Evolutionary conservation across 1,284 basidiomycete species (phyloP).

Genomic region (Naganishia sp.): DNA sequence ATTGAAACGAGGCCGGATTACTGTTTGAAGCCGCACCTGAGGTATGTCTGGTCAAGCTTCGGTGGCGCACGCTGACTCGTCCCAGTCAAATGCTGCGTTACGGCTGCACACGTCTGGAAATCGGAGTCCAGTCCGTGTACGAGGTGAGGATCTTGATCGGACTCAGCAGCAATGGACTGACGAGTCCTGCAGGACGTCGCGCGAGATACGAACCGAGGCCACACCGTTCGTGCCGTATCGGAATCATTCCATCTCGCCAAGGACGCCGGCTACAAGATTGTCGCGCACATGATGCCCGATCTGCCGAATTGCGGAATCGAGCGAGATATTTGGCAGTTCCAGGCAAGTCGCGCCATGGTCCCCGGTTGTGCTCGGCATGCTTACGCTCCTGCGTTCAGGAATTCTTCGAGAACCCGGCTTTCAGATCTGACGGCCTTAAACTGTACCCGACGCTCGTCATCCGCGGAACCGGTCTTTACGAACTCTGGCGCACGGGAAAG

Average conservation of each 20-base stretch:
- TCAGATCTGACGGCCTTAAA: conserved; percentile 95
- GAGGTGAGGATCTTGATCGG: conserved; percentile 56
- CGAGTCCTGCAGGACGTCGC: conserved; percentile 71
- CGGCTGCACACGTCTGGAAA: conserved; percentile 96
- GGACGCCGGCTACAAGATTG: conserved; percentile 99
- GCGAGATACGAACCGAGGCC: conserved; percentile 94
- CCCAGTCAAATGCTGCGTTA: conserved; percentile 97
- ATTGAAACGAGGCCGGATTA: conserved; percentile 99
- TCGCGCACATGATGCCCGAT: conserved; percentile 98
- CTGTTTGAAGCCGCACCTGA: conserved; percentile 92
- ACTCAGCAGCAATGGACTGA: neutral
- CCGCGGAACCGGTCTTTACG: conserved; percentile 94
- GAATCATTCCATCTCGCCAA: conserved; percentile 98
- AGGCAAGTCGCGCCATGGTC: conserved; percentile 48
- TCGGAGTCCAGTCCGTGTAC: conserved; percentile 98
- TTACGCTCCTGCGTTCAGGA: conserved; percentile 49
- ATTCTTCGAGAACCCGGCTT: conserved; percentile 98
- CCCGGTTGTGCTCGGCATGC: neutral
- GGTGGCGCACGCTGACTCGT: neutral
- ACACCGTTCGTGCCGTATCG: conserved; percentile 95
- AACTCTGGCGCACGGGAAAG: conserved; percentile 91
- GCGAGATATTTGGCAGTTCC: conserved; percentile 97
- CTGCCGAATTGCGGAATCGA: conserved; percentile 97
- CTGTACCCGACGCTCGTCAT: conserved; percentile 99
- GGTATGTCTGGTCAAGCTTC: conserved; percentile 55